Percentiles rank a stretch among this genome's conserved stretches.
These are phyloP conservation scores for Lipomyces orientalis DNA, from an alignment of 805 yeast genomes.

Conservation along the genomic window DNA sequence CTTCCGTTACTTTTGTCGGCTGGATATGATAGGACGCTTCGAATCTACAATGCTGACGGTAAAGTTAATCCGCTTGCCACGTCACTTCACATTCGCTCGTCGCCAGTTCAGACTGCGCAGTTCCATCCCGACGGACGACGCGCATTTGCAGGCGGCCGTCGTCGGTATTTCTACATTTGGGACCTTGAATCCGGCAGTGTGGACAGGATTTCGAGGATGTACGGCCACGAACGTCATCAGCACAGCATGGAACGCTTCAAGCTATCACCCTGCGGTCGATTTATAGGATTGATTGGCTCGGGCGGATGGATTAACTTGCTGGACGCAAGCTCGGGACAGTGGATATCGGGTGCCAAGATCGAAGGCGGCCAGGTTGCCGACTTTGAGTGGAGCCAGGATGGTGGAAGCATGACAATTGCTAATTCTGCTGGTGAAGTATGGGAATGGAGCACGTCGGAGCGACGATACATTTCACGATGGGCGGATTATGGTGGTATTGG, in stretches of 20 bases:
- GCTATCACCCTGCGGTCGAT: constrained; percentile 70
- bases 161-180: constrained; percentile 93
- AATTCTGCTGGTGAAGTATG: constrained; percentile 85
- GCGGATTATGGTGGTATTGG: constrained; percentile 85
- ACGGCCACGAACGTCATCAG: constrained; percentile 89
- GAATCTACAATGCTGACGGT: constrained; percentile 91
- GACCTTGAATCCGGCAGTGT: constrained; percentile 74
- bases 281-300: constrained; percentile 77
- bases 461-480: constrained; percentile 71
- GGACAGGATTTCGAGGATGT: constrained; percentile 85
- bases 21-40: constrained; percentile 87
- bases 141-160: constrained; percentile 86
- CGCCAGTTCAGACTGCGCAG: constrained; percentile 79
- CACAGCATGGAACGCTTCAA: constrained; percentile 86
- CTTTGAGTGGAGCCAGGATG: constrained; percentile 66
- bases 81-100: constrained; percentile 74
- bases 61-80: constrained; percentile 80
- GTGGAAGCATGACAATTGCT: constrained; percentile 59
- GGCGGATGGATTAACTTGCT: constrained; percentile 90
- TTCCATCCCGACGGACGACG: constrained; percentile 61
- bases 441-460: constrained; percentile 70
- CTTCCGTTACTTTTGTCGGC: constrained; percentile 86
- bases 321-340: constrained; percentile 79
- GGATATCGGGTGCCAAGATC: constrained; percentile 83
- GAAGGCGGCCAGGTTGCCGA: constrained; percentile 82